A percentile compares a stretch with the other conserved stretches of the same genome.
Conservation (phyloP, 345 rosid genomes). For the Acer negundo region DNA sequence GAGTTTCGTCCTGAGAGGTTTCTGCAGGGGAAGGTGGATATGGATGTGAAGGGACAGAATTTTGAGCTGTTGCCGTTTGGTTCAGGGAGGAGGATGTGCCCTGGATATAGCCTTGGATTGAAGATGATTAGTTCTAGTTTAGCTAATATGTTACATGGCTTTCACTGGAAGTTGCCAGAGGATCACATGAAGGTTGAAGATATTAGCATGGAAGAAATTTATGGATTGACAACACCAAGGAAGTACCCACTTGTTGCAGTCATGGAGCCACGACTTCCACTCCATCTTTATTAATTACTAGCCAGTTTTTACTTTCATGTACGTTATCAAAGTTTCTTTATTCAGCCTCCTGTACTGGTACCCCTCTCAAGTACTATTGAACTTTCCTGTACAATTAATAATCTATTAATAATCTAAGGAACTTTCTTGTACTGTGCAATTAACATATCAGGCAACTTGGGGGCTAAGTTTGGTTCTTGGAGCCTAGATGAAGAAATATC, state of each 20-base stretch:
- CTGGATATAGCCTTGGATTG: constrained; percentile 31
- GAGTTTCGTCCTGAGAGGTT: constrained; percentile 37
- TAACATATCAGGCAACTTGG: too few species aligned
- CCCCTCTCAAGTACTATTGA: too few species aligned
- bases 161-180: constrained; percentile 28
- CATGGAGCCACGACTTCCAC: constrained; percentile 21
- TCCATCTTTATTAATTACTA: not conserved
- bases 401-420: too few species aligned
- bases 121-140: constrained; percentile 26
- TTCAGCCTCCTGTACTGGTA: too few species aligned
- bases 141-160: constrained; percentile 35
- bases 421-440: too few species aligned
- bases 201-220: constrained; percentile 30
- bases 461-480: too few species aligned
- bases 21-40: not conserved
- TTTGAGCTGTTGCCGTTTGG: constrained; percentile 44
- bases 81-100: constrained; percentile 41
- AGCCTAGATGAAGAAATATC: too few species aligned
- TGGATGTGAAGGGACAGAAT: constrained; percentile 26
- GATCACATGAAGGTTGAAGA: constrained; percentile 17
- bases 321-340: too few species aligned
- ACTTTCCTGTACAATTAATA: too few species aligned
- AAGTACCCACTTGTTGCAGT: constrained; percentile 21
- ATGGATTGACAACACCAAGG: constrained; percentile 28
- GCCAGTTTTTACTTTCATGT: too few species aligned